Evolutionary conservation across 2,329 filamentous ascomycete species (phyloP).

Genomic region (Pseudogymnoascus verrucosus): DNA sequence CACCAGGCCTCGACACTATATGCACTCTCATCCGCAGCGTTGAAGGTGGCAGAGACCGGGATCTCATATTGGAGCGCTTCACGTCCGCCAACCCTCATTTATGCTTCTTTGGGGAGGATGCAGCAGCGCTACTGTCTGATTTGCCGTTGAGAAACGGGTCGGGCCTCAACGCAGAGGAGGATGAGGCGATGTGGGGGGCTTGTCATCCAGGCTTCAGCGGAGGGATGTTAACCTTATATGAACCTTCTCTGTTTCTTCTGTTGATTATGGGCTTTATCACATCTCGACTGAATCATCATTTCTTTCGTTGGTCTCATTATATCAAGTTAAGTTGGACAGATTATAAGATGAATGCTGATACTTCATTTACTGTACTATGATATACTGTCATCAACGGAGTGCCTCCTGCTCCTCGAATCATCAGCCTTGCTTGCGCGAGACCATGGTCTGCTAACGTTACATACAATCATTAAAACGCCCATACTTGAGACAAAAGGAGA

Average conservation of each 20-base stretch:
- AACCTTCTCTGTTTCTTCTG: background rate
- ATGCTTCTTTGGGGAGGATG: background rate
- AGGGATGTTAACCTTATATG: constrained; percentile 5
- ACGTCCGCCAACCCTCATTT: background rate
- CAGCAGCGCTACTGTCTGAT: constrained; percentile 5
- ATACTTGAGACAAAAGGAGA: background rate
- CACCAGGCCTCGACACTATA: background rate
- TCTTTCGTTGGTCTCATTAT: background rate
- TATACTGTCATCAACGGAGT: background rate
- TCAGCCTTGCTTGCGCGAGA: background rate
- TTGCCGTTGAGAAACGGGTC: background rate
- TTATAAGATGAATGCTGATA: background rate
- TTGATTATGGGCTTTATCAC: background rate
- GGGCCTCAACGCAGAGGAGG: constrained; percentile 4
- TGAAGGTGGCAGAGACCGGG: background rate
- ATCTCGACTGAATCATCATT: background rate
- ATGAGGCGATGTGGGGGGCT: background rate
- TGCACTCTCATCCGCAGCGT: background rate
- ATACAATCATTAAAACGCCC: constrained; percentile 1
- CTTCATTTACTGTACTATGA: constrained; percentile 8
- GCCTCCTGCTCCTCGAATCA: background rate
- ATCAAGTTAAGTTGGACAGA: background rate
- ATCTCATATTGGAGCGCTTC: constrained; percentile 1
- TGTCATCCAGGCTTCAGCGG: constrained; percentile 1
- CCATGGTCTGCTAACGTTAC: constrained; percentile 1